These are phyloP conservation scores for Microdochium paspali DNA, from an alignment of 2,329 filamentous ascomycete species.

Conservation along the genomic window DNA sequence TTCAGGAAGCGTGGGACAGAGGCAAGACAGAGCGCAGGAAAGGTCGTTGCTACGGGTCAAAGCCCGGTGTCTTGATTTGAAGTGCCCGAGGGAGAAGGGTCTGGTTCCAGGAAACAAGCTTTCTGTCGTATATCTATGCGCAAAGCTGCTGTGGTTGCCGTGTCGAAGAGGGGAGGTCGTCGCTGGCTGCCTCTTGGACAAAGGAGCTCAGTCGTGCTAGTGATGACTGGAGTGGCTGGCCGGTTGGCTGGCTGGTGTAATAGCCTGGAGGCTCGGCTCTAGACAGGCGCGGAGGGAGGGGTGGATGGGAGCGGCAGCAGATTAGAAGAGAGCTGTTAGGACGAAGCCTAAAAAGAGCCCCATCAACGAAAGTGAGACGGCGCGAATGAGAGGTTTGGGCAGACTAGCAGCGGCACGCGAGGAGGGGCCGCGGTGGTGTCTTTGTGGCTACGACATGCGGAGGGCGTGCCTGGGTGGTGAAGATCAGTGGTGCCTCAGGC, in stretches of 20 bases:
- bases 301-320: not conserved
- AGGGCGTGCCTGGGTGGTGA: not conserved
- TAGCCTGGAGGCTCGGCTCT: not conserved
- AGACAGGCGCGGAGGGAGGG: not conserved
- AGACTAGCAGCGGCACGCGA: not conserved
- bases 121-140: not conserved
- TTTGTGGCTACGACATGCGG: not conserved
- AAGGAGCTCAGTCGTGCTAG: too few species aligned
- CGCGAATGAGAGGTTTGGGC: not conserved
- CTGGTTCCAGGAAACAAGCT: conserved; percentile 1
- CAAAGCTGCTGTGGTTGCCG: not conserved
- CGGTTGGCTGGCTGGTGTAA: not conserved
- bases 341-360: not conserved
- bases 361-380: not conserved
- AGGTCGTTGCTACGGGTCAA: conserved; percentile 1
- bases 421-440: not conserved
- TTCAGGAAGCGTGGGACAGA: not conserved
- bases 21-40: not conserved
- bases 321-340: not conserved
- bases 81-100: too few species aligned
- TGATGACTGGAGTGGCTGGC: not conserved
- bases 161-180: not conserved
- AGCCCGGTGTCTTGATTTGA: too few species aligned
- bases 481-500: not conserved
- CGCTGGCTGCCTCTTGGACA: not conserved